Conservation (phyloP, 768 basidiomycete species). For the Mycena filopes region DNA sequence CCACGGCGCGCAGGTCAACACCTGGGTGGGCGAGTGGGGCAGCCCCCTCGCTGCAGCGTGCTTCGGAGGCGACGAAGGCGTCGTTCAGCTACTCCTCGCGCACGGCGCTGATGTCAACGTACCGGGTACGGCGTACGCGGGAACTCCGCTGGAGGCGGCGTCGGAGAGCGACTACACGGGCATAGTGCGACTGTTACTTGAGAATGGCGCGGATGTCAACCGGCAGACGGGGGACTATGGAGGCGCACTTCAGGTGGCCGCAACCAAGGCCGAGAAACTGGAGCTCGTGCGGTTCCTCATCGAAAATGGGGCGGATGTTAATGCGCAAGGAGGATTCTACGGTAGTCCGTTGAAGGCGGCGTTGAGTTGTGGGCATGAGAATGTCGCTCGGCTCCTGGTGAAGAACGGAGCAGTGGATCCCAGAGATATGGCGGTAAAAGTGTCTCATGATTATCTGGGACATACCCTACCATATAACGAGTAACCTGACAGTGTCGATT, state of each 20-base stretch:
- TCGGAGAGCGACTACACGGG: background rate
- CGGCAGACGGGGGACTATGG: background rate
- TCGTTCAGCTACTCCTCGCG: constrained; percentile 1
- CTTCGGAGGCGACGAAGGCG: background rate
- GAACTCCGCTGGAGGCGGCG: background rate
- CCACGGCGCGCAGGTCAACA: background rate
- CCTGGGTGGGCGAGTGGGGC: background rate
- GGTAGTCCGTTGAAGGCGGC: too few relatives aligned
- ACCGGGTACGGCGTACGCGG: background rate
- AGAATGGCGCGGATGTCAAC: background rate
- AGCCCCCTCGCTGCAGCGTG: background rate
- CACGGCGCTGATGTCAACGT: background rate
- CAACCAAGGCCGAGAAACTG: background rate
- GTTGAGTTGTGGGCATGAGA: too few relatives aligned
- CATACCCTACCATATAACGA: too few relatives aligned
- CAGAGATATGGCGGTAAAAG: too few relatives aligned
- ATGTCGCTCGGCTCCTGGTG: too few relatives aligned
- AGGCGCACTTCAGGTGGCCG: background rate
- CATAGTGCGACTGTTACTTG: background rate
- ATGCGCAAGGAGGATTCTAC: too few relatives aligned
- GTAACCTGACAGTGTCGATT: too few relatives aligned
- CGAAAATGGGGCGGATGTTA: background rate
- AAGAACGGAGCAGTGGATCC: too few relatives aligned
- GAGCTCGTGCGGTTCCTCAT: background rate
- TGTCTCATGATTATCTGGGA: too few relatives aligned